A percentile compares a stretch with the other conserved stretches of the same genome.
Evolutionary conservation across 139 green algal species (phyloP).

Genomic region (Microglena sp.): DNA sequence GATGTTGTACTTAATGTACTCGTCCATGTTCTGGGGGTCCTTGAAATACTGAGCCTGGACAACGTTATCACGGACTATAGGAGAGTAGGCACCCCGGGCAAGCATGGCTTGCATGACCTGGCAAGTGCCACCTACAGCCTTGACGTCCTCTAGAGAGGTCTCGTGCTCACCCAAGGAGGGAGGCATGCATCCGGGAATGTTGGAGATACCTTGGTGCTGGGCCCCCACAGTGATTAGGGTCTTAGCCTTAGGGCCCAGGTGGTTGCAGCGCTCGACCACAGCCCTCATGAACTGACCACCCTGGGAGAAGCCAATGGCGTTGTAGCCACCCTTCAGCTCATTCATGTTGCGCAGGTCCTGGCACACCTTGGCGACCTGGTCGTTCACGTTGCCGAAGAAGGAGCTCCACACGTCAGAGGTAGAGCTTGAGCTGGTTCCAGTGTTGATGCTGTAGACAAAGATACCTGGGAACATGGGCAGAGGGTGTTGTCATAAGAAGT

Average conservation of each 20-base stretch:
- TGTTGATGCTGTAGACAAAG: not conserved
- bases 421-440: not conserved
- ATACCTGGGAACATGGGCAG: not conserved
- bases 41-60: conserved; percentile 87
- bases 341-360: conserved; percentile 34
- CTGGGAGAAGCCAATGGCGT: conserved; percentile 78
- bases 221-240: conserved; percentile 72
- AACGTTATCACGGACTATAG: conserved; percentile 52
- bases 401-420: not conserved
- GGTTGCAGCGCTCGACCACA: conserved; percentile 68
- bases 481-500: not conserved
- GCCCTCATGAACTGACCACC: conserved; percentile 80
- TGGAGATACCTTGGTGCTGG: conserved; percentile 74
- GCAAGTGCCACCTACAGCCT: conserved; percentile 14
- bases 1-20: conserved; percentile 51
- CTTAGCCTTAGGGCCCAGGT: conserved; percentile 45
- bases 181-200: conserved; percentile 51
- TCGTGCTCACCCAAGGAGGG: not conserved
- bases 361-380: conserved; percentile 55
- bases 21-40: conserved; percentile 49
- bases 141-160: not conserved
- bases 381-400: not conserved
- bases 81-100: conserved; percentile 54
- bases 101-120: conserved; percentile 26
- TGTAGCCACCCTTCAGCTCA: conserved; percentile 63